Evolutionary conservation across 2,329 filamentous ascomycete species (phyloP).

Genomic region (Neofusicoccum umdonicola): DNA sequence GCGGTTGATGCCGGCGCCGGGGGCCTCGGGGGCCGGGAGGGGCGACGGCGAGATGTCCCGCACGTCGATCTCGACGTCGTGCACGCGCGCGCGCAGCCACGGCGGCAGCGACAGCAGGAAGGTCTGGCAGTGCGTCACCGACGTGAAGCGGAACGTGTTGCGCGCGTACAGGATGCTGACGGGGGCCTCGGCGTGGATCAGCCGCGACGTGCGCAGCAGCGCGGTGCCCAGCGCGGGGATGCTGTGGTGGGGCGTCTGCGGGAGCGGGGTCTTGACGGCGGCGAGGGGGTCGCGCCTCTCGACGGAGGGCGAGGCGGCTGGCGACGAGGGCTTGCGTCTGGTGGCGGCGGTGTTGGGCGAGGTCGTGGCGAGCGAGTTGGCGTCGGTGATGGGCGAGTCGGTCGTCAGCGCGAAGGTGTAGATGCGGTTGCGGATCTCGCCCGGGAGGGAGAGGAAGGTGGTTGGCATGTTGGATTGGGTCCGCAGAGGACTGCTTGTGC

Average conservation of each 20-base stretch:
- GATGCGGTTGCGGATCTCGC: constrained; percentile 36
- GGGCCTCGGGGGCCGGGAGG: constrained; percentile 15
- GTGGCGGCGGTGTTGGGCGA: neutral
- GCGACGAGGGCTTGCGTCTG: neutral
- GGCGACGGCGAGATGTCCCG: constrained; percentile 25
- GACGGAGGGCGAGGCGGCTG: neutral
- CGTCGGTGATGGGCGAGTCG: constrained; percentile 27
- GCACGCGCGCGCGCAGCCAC: constrained; percentile 25
- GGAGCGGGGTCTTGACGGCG: neutral
- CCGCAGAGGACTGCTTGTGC: neutral
- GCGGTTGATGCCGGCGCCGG: constrained; percentile 20
- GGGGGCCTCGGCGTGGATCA: constrained; percentile 34
- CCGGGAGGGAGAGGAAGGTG: constrained; percentile 30
- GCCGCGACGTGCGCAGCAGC: constrained; percentile 38
- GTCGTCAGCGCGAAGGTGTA: constrained; percentile 29
- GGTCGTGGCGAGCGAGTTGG: constrained; percentile 21
- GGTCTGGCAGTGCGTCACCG: constrained; percentile 26
- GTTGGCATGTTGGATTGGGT: neutral
- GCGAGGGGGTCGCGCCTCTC: neutral
- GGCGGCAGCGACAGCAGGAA: constrained; percentile 31
- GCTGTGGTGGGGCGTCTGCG: constrained; percentile 13
- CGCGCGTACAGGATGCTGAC: constrained; percentile 30
- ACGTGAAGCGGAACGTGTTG: constrained; percentile 39
- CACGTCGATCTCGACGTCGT: constrained; percentile 38
- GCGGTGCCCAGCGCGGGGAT: constrained; percentile 23